Conservation (phyloP, 73 alveolate species). For the Paramecium octaurelia region DNA sequence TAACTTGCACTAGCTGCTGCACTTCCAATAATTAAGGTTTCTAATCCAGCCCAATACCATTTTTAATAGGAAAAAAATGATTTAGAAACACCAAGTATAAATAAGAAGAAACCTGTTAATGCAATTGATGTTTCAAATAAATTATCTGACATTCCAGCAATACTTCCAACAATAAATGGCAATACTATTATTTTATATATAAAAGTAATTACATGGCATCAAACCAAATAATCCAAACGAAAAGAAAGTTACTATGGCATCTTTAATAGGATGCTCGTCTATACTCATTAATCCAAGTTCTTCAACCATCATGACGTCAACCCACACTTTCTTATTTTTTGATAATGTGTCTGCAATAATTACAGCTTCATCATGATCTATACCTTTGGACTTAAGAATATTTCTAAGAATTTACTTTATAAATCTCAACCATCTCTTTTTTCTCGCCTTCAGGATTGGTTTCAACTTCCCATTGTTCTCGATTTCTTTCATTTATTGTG, state of each 20-base stretch:
- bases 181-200: not conserved
- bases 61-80: constrained; percentile 48
- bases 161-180: constrained; percentile 48
- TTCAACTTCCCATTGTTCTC: constrained; percentile 63
- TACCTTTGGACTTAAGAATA: constrained; percentile 49
- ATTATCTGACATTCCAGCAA: constrained; percentile 11
- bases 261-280: constrained; percentile 57
- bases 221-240: constrained; percentile 54
- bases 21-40: constrained; percentile 43
- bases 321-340: constrained; percentile 53
- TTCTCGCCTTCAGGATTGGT: constrained; percentile 62
- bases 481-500: constrained; percentile 55
- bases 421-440: constrained; percentile 54
- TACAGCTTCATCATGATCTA: constrained; percentile 59
- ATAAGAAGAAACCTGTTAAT: constrained; percentile 36
- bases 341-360: constrained; percentile 46
- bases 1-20: constrained; percentile 58
- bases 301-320: constrained; percentile 64
- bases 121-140: constrained; percentile 40
- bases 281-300: constrained; percentile 56
- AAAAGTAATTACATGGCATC: constrained; percentile 8
- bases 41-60: constrained; percentile 59
- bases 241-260: constrained; percentile 56
- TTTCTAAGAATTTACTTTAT: not conserved
- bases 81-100: constrained; percentile 57